These are phyloP conservation scores for Apiotrichum akiyoshidainum DNA, from an alignment of 1,284 basidiomycete species.

Conservation along the genomic window DNA sequence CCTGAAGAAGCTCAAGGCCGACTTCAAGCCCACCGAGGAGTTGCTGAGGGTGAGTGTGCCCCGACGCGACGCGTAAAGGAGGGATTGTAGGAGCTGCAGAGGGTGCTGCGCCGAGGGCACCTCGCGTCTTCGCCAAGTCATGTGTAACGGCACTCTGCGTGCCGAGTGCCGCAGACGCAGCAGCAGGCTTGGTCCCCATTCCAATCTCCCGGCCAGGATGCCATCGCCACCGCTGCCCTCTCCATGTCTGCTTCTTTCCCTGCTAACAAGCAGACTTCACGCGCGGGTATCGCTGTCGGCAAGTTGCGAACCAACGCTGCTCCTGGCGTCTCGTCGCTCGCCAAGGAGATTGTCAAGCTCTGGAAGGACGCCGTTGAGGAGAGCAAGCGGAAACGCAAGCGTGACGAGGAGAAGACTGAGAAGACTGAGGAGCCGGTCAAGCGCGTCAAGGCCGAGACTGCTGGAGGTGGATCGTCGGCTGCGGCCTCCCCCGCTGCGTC, in stretches of 20 bases:
- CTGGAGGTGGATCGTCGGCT: conserved; percentile 1
- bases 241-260: not conserved
- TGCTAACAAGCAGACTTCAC: conserved; percentile 56
- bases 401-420: conserved; percentile 25
- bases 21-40: conserved; percentile 78
- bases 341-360: conserved; percentile 88
- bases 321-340: conserved; percentile 72
- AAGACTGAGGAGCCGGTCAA: conserved; percentile 34
- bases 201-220: no score
- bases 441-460: conserved; percentile 35
- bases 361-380: conserved; percentile 84
- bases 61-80: no score
- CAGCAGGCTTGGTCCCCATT: no score
- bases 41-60: conserved; percentile 70
- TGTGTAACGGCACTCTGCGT: no score
- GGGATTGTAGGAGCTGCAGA: no score
- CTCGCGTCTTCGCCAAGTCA: no score
- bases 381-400: conserved; percentile 58
- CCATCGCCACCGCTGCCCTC: not conserved
- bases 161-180: no score
- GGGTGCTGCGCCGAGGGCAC: no score
- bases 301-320: conserved; percentile 75
- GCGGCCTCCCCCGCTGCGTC: conserved; percentile 9
- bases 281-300: conserved; percentile 86
- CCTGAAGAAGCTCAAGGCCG: conserved; percentile 69